A percentile compares a stretch with the other conserved stretches of the same genome.
Conservation (phyloP, 1,284 basidiomycete genomes). For the Boletus mariae region DNA sequence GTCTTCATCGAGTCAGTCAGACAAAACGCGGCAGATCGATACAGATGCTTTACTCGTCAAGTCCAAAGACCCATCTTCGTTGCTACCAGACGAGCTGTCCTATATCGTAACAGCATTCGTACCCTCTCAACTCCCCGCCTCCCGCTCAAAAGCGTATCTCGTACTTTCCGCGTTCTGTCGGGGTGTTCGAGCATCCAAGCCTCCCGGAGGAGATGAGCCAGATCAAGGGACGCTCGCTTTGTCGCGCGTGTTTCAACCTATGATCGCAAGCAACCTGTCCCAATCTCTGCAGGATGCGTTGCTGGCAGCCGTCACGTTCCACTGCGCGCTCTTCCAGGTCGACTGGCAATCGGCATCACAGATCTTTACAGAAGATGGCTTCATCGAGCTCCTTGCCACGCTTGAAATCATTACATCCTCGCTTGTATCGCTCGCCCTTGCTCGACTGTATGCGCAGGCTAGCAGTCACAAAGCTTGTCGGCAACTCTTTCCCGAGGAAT, state of each 20-base stretch:
- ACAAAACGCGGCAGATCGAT: not conserved
- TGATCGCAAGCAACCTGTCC: slow-evolving; percentile 45
- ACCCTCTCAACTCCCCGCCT: slow-evolving; percentile 41
- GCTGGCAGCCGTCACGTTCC: slow-evolving; percentile 55
- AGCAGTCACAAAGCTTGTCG: slow-evolving; percentile 71
- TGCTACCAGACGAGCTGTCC: slow-evolving; percentile 51
- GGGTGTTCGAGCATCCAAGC: slow-evolving; percentile 41
- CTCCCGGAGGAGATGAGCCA: slow-evolving; percentile 20
- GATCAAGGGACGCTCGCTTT: slow-evolving; percentile 50
- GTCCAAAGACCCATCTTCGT: slow-evolving; percentile 28
- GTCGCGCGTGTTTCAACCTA: slow-evolving; percentile 45
- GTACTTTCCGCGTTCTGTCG: slow-evolving; percentile 60
- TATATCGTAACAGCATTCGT: slow-evolving; percentile 54
- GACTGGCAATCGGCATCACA: slow-evolving; percentile 61
- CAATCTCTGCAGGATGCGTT: slow-evolving; percentile 51
- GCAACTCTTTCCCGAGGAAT: slow-evolving; percentile 51
- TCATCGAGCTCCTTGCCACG: slow-evolving; percentile 56
- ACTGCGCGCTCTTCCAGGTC: slow-evolving; percentile 73
- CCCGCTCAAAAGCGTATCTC: slow-evolving; percentile 65
- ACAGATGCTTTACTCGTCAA: no score
- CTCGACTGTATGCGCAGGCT: slow-evolving; percentile 70
- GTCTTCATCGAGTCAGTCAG: slow-evolving; percentile 5
- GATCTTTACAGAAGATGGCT: slow-evolving; percentile 59
- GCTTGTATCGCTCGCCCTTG: slow-evolving; percentile 50
- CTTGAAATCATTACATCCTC: slow-evolving; percentile 58